Conservation (phyloP, 768 basidiomycete species). For the Daedalea quercina region DNA sequence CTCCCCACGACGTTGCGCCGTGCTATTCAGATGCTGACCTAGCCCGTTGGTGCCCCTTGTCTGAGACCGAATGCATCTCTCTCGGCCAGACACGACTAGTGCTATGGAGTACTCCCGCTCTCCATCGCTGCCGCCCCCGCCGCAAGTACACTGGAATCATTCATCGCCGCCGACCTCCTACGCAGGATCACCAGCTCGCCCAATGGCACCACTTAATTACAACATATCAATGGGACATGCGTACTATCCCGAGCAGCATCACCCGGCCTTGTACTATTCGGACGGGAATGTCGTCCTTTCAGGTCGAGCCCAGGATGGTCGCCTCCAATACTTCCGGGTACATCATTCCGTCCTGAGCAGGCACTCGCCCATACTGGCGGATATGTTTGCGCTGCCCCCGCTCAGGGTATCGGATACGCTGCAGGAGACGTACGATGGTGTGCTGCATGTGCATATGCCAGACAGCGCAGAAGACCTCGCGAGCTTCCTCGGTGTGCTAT, state of each 20-base stretch:
- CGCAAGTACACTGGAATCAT: too few species aligned
- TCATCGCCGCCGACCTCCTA: too few species aligned
- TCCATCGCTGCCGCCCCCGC: too few species aligned
- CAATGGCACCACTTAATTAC: neutral
- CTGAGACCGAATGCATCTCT: too few species aligned
- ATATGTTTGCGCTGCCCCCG: conserved; percentile 23
- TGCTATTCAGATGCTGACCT: too few species aligned
- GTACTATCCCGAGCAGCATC: conserved; percentile 8
- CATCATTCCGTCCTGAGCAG: conserved; percentile 20
- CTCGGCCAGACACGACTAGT: too few species aligned
- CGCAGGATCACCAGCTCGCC: neutral
- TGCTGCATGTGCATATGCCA: conserved; percentile 22
- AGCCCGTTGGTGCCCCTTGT: too few species aligned
- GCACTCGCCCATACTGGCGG: conserved; percentile 21
- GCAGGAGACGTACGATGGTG: conserved; percentile 23
- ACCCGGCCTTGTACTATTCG: conserved; percentile 23
- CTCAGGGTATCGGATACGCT: conserved; percentile 9
- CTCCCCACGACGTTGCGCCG: too few species aligned
- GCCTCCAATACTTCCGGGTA: conserved; percentile 19
- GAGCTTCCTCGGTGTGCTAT: conserved; percentile 21
- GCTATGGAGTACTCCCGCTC: too few species aligned
- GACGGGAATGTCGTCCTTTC: conserved; percentile 28
- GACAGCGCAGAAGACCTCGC: conserved; percentile 22
- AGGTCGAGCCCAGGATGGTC: conserved; percentile 11
- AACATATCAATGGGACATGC: neutral